phyloP scores from a whole-genome alignment of 805 yeast genomes.

The Schwanniomyces vanrijiae region DNA sequence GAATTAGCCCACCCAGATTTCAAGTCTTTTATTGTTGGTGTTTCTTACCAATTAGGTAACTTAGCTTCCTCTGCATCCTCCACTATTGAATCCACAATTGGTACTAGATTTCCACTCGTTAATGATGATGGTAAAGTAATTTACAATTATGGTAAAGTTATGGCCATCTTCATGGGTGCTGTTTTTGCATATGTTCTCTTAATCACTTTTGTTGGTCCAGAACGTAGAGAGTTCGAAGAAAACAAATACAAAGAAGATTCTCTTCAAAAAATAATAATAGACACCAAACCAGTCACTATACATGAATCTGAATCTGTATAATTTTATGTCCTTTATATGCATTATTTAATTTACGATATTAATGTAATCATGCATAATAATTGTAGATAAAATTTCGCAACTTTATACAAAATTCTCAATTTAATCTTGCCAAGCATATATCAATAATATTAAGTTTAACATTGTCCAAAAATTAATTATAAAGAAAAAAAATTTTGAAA shows the following conservation, averaged over 20 bases:
- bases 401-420: too few relatives aligned
- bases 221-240: slow-evolving; percentile 16
- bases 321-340: not conserved
- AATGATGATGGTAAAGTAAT: slow-evolving; percentile 16
- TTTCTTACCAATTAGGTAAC: slow-evolving; percentile 71
- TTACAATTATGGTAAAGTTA: slow-evolving; percentile 63
- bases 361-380: not conserved
- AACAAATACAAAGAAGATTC: not conserved
- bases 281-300: not conserved
- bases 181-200: slow-evolving; percentile 54
- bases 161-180: slow-evolving; percentile 67
- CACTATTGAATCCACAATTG: slow-evolving; percentile 66
- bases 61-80: slow-evolving; percentile 69
- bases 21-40: slow-evolving; percentile 60
- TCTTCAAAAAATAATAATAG: not conserved
- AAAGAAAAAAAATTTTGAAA: too few relatives aligned
- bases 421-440: too few relatives aligned
- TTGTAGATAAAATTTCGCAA: too few relatives aligned
- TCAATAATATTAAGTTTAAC: too few relatives aligned
- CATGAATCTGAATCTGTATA: not conserved
- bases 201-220: slow-evolving; percentile 57
- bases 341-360: not conserved
- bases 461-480: too few relatives aligned
- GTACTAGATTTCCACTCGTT: slow-evolving; percentile 56
- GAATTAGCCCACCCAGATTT: slow-evolving; percentile 56